Evolutionary conservation across 1,139 yeast species (phyloP).

Genomic region (Pichiaceae sp.): DNA sequence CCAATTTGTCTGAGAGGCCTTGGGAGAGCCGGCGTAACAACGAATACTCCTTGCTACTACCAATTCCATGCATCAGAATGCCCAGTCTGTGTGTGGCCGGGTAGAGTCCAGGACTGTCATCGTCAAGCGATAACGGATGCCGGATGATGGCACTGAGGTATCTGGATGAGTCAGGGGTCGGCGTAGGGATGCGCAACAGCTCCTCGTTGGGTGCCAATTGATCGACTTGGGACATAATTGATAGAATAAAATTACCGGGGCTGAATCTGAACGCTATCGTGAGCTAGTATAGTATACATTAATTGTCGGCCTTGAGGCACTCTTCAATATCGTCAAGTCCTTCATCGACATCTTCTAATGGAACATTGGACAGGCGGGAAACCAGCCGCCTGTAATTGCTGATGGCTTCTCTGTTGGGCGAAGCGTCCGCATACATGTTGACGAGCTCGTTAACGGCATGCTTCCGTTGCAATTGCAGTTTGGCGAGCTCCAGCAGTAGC

Average conservation of each 20-base stretch:
- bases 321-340: constrained; percentile 50
- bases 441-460: constrained; percentile 36
- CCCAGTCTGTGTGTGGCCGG: constrained; percentile 23
- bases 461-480: constrained; percentile 40
- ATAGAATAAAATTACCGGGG: too few species aligned
- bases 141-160: constrained; percentile 14
- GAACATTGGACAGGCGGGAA: constrained; percentile 73
- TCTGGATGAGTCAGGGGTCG: constrained; percentile 4
- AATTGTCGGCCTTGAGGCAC: constrained; percentile 18
- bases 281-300: neutral
- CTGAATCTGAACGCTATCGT: too few species aligned
- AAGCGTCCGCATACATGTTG: constrained; percentile 34
- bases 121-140: constrained; percentile 10
- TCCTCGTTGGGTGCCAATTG: constrained; percentile 10
- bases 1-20: constrained; percentile 47
- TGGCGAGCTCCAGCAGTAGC: constrained; percentile 32
- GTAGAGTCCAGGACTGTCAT: constrained; percentile 8
- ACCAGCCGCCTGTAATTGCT: constrained; percentile 75
- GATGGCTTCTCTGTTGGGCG: constrained; percentile 43
- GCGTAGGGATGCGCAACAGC: constrained; percentile 8
- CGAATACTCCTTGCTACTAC: constrained; percentile 76
- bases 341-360: constrained; percentile 72
- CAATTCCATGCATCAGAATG: constrained; percentile 64
- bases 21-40: constrained; percentile 63
- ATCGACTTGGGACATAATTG: too few species aligned